A percentile compares a stretch with the other conserved stretches of the same genome.
phyloP scores from a whole-genome alignment of 2,329 filamentous ascomycete genomes.

The Fusarium xyrophilum region DNA sequence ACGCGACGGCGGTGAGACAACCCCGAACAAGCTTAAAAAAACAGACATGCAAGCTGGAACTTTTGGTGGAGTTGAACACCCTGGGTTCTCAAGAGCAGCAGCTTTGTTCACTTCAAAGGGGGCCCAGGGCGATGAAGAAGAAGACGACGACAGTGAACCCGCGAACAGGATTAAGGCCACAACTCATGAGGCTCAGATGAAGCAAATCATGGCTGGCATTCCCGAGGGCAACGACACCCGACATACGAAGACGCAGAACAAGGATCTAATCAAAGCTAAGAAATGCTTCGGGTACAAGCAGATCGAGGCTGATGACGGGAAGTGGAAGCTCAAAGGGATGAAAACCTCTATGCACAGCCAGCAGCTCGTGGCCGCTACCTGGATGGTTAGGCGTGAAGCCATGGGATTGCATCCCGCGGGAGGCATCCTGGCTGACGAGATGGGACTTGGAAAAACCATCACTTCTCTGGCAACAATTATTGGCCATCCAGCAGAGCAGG shows the following conservation, averaged over 20 bases:
- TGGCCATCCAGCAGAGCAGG: slow-evolving; percentile 56
- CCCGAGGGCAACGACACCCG: slow-evolving; percentile 23
- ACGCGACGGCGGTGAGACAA: background rate
- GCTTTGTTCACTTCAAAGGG: background rate
- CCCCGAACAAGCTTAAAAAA: background rate
- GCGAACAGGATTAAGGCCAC: background rate
- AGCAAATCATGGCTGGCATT: slow-evolving; percentile 9
- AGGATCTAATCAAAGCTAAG: slow-evolving; percentile 24
- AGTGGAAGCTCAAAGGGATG: slow-evolving; percentile 34
- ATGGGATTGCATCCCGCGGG: slow-evolving; percentile 52
- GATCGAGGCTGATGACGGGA: slow-evolving; percentile 1
- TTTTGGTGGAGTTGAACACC: background rate
- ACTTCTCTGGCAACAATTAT: slow-evolving; percentile 76
- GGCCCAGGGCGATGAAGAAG: background rate
- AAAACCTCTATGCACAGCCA: slow-evolving; percentile 50
- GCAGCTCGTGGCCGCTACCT: slow-evolving; percentile 59
- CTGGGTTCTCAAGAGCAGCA: background rate
- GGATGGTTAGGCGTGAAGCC: slow-evolving; percentile 62
- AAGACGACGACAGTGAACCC: background rate
- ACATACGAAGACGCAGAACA: slow-evolving; percentile 3
- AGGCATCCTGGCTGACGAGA: slow-evolving; percentile 66
- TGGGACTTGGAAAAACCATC: slow-evolving; percentile 74
- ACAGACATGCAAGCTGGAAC: background rate
- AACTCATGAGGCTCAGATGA: background rate
- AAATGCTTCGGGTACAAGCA: slow-evolving; percentile 32